A percentile compares a stretch with the other conserved stretches of the same genome.
These are phyloP conservation scores for Adenanthera pavonina DNA, from an alignment of 306 rosid species.

Conservation along the genomic window DNA sequence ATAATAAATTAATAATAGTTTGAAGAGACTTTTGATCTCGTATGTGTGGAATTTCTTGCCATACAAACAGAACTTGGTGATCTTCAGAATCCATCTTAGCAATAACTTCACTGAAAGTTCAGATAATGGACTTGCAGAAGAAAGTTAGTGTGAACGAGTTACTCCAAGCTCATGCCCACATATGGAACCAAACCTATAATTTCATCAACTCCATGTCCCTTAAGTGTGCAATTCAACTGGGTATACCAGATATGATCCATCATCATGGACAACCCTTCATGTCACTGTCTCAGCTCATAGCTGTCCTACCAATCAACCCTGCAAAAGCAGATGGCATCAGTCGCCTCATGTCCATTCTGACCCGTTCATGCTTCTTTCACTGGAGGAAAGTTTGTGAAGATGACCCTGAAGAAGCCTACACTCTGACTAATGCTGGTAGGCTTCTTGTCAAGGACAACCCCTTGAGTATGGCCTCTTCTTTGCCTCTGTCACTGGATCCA, in stretches of 20 bases:
- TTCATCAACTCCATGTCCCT: constrained; percentile 26
- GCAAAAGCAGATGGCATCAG: constrained; percentile 25
- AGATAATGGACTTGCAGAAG: neutral
- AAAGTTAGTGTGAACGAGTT: neutral
- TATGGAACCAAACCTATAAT: constrained; percentile 4
- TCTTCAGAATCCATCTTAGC: neutral
- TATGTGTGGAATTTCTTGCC: neutral
- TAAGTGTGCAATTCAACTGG: constrained; percentile 15
- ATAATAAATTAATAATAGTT: too few relatives aligned
- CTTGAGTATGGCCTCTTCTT: neutral
- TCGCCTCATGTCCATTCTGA: constrained; percentile 46
- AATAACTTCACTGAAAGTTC: neutral
- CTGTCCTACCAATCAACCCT: constrained; percentile 26
- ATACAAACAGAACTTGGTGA: neutral
- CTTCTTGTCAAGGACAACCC: neutral
- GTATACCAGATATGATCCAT: constrained; percentile 32
- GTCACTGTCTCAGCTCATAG: constrained; percentile 22
- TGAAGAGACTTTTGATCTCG: neutral
- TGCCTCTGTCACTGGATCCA: constrained; percentile 11
- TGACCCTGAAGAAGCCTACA: constrained; percentile 23
- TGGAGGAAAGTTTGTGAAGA: neutral
- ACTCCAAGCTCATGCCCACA: constrained; percentile 3
- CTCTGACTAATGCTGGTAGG: constrained; percentile 30
- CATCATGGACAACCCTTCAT: constrained; percentile 44
- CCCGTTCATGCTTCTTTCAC: constrained; percentile 41